Base-by-base conservation (phyloP, 2,329 filamentous ascomycete genomes). In the Zalaria obscura region DNA sequence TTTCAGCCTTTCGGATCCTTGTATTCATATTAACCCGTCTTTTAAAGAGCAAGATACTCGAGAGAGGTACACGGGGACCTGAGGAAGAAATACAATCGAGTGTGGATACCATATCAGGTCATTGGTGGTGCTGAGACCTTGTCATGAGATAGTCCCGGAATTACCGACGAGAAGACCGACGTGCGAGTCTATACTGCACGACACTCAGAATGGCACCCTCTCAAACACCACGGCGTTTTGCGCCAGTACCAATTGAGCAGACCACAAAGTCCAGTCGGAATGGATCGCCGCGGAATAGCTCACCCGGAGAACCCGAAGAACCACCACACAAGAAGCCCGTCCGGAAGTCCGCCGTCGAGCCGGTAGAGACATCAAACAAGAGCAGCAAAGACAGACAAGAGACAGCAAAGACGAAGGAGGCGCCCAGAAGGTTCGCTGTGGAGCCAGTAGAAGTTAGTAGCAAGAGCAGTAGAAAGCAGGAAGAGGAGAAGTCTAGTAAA, bases 241-340 rank as follows among this genome's bases (percentile, higher is more conserved):
- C 66, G 35, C 79, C 80, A 29, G 71, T 82, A 41, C 80, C 80
- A 10, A 75, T 87, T 48, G 83, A 87, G 59, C 86, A 81, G 5
- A 79, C 73, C 1, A 76, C 74, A 50, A 75, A 76, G 49, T 72
- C 74, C 37, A 72, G 67, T 55, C 66, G 75, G 48, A 11, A 45
- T 44, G n/a, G 50, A 47, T 31, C 37, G 45, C 44, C 28, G 29
- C 47, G 5, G 45, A 48, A 37, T 39, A 43, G 7, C 38, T 18
- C 18, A 18, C 9, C 33, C 25, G 45, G 42, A 40, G 45, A 47
- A 25, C 4, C 7, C 41, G 40, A 36, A 25, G 42, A 35, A 38
- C 36, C 41, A 11, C 35, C 39, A 25, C 27, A 31, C 18, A 28
- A 42, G 32, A 51, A 48, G 26, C 72, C 72, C 32, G 73, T 71